These are phyloP conservation scores for Penicillium sp. DNA, from an alignment of 2,329 filamentous ascomycete species.

Conservation along the genomic window DNA sequence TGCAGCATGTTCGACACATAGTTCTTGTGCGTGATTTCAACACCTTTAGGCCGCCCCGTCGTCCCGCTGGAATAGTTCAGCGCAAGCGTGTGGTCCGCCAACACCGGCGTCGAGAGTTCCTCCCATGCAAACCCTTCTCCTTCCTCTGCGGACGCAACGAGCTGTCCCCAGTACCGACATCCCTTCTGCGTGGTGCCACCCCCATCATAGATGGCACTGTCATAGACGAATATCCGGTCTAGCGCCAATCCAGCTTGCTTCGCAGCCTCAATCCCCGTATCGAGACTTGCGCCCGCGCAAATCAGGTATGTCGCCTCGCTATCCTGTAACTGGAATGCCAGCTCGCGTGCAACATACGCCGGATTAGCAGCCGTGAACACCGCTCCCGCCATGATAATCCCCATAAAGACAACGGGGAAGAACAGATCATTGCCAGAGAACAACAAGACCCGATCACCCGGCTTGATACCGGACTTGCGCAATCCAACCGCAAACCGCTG, in stretches of 20 bases:
- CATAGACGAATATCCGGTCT: conserved; percentile 60
- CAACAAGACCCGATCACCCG: conserved; percentile 65
- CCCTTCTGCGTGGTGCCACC: conserved; percentile 33
- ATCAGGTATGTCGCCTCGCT: conserved; percentile 63
- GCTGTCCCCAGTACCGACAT: conserved; percentile 58
- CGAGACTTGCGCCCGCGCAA: conserved; percentile 51
- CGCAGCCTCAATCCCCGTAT: conserved; percentile 62
- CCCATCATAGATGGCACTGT: conserved; percentile 49
- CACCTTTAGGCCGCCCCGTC: conserved; percentile 77
- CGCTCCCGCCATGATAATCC: conserved; percentile 69
- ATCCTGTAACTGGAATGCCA: conserved; percentile 70
- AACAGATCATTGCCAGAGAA: conserved; percentile 70
- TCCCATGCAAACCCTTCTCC: conserved; percentile 60
- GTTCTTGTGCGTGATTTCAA: conserved; percentile 71
- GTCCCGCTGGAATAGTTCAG: conserved; percentile 72
- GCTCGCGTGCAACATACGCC: conserved; percentile 61
- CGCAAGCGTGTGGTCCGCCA: conserved; percentile 43
- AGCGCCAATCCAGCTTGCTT: conserved; percentile 50
- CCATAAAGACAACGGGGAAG: conserved; percentile 65
- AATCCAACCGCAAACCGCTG: conserved; percentile 68
- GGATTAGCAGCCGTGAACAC: conserved; percentile 74
- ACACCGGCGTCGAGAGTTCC: conserved; percentile 38
- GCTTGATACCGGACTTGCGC: conserved; percentile 56
- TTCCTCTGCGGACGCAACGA: conserved; percentile 50
- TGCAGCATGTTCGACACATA: conserved; percentile 66